Evolutionary conservation across 192 early-diverging fungal genomes (phyloP).

Genomic region (Rhizophagus clarus): DNA sequence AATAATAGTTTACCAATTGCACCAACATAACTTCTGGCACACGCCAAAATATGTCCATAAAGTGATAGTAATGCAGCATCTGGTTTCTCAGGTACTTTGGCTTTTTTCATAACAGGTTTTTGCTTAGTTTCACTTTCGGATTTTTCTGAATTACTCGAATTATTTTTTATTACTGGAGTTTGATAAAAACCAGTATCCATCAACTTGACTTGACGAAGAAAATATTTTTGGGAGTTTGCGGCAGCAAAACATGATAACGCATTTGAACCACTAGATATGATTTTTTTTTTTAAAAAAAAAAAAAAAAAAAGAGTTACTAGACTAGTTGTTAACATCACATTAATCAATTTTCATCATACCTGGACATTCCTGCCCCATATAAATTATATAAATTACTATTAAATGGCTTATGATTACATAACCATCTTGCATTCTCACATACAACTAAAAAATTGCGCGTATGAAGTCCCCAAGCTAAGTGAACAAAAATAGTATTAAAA

Average conservation of each 20-base stretch:
- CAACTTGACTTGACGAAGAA: constrained; percentile 51
- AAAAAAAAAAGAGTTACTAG: neutral
- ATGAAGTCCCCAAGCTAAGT: constrained; percentile 41
- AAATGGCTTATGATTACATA: constrained; percentile 43
- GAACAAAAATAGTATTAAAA: neutral
- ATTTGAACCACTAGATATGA: constrained; percentile 32
- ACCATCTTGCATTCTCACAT: constrained; percentile 42
- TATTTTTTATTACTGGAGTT: constrained; percentile 20
- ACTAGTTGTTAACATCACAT: neutral
- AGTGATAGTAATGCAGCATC: constrained; percentile 51
- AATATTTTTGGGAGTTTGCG: constrained; percentile 55
- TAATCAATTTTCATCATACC: constrained; percentile 32
- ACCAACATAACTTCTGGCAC: constrained; percentile 52
- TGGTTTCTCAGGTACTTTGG: neutral
- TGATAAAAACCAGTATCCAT: constrained; percentile 41
- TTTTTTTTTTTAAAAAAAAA: neutral
- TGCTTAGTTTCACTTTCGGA: neutral
- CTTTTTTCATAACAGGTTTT: neutral
- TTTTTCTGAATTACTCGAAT: neutral
- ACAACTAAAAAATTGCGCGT: constrained; percentile 32
- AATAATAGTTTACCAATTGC: constrained; percentile 57
- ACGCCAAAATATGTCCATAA: constrained; percentile 64
- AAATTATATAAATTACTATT: constrained; percentile 49
- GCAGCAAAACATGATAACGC: constrained; percentile 44
- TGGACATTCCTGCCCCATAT: constrained; percentile 48